These are phyloP conservation scores for Straminergon stramineum DNA, from an alignment of 225 moss, liverwort and hornwort species.

Conservation along the genomic window DNA sequence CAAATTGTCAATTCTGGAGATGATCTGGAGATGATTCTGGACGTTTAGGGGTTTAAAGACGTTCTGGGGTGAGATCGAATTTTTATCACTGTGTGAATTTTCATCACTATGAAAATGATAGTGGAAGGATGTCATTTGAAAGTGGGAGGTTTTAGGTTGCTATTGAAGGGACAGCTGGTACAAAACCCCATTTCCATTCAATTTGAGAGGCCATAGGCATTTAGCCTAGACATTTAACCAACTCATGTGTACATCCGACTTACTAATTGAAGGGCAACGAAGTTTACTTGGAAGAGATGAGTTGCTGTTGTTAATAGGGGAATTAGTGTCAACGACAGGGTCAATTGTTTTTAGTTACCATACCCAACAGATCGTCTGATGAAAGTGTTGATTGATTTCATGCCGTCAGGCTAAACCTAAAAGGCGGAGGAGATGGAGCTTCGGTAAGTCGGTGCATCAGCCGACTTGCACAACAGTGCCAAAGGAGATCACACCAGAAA, in stretches of 20 bases:
- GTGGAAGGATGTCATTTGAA: not conserved
- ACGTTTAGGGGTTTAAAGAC: not conserved
- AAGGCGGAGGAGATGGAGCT: slow-evolving; percentile 83
- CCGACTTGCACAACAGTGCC: slow-evolving; percentile 9
- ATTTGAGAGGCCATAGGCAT: not conserved
- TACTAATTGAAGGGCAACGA: not conserved
- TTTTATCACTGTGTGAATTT: not conserved
- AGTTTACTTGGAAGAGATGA: not conserved
- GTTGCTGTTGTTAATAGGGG: not conserved
- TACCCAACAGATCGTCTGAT: not conserved
- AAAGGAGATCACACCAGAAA: slow-evolving; percentile 34
- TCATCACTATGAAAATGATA: not conserved
- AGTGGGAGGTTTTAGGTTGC: not conserved
- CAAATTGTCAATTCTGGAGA: too few relatives aligned
- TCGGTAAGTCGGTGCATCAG: slow-evolving; percentile 60
- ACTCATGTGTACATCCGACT: not conserved
- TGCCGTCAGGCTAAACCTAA: slow-evolving; percentile 54
- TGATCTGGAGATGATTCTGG: too few relatives aligned
- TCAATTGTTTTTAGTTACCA: not conserved
- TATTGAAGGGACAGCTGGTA: not conserved
- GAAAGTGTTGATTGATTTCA: not conserved
- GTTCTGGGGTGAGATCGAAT: not conserved
- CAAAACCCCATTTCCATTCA: not conserved
- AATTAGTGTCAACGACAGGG: not conserved
- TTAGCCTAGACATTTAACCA: not conserved